Evolutionary conservation across 371 early-diverging fungal species (phyloP), one percentile per base, ranked within the genome.

Genomic region (Rhizopus stolonifer): DNA sequence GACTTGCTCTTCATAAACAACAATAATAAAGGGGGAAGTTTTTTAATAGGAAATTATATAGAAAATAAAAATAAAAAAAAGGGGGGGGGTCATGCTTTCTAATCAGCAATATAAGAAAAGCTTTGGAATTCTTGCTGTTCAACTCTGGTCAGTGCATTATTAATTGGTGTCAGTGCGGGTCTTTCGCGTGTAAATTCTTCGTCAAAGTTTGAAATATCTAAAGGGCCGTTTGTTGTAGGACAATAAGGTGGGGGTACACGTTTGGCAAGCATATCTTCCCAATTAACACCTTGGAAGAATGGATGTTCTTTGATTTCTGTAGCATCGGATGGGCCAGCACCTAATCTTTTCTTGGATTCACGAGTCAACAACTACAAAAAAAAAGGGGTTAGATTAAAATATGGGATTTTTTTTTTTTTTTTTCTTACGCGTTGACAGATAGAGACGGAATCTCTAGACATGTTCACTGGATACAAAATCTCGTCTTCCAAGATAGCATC

Each of bases 191-290:
- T 98, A 56, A 98, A 95, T 70, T 96, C 97, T 38, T 85, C 84
- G 54, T 92, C 98, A 85, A 98, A 98, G 81, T 96, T 95, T 50
- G 95, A 94, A 8, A 89, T 88, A 69, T 98, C 98, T 13, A 86
- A 83, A 26, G 87, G 86, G 15, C 84, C 81, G n/a, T 77, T 80
- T 55, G 93, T 87, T 21, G 79, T 83, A 21, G 99, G 99, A 31
- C 80, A 84, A 75, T 92, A 99, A 1, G 95, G 94, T 10, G 98
- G 93, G 3, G 89, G 74, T 7, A 94, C 82, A 59, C 84, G 79
- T 69, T 91, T 90, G 23, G 84, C 70, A 21, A 91, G 73, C 63
- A 98, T 83, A 46, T 90, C 95, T 57, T 95, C 92, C 95, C 95
- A 99, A 70, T 94, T 90, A 40, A 93, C 86, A 18, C 92, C 92